Base-by-base conservation (phyloP, 768 basidiomycete species). In the Arthromyces matolae region DNA sequence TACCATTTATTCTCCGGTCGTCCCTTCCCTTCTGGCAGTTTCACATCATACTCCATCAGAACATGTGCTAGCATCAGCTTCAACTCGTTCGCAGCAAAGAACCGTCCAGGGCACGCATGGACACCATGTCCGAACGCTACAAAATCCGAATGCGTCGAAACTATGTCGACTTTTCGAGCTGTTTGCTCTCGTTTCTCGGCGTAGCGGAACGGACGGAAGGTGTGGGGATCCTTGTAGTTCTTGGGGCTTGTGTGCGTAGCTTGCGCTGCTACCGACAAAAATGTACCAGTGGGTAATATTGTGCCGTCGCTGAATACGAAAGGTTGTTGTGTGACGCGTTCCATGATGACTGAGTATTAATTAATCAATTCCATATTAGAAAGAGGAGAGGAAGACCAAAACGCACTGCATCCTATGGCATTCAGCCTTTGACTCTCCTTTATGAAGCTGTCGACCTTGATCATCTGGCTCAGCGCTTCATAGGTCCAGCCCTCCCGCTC, bases 51-150 rank as follows among this genome's bases (percentile, higher is more conserved):
- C 9, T 29, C 7, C 2, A 49, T 16, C 4, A 49, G 40, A 8
- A 49, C 36, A 23, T 49, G 25, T 22, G 47, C 47, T 14, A 49
- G 24, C 3, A 34, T 33, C 7, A 42, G 8, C 14, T 49, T 49
- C 6, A 49, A 29, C 24, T 49, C 47, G 23, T 49, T 49, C 4
- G 47, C 47, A 4, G 47, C 47, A 29, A 49, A 42, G 13, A 49
- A 49, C 24, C 41, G 18, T 18, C 47, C 47, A 19, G 47, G 47
- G 28, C 47, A 48, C 13, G 31, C 36, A 33, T 48, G 47, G 8
- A 38, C 39, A 6, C 47, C 47, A 14, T 48, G 47, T 3, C 47
- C 47, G 16, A 48, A 48, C 8, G 40, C 27, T 3, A 48, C 39
- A 24, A 41, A 36, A 19, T 42, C 47, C 9, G 47, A 40, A 24